These are phyloP conservation scores for Pharus latifolius DNA, from an alignment of 176 grass and related monocot genomes.

Conservation along the genomic window DNA sequence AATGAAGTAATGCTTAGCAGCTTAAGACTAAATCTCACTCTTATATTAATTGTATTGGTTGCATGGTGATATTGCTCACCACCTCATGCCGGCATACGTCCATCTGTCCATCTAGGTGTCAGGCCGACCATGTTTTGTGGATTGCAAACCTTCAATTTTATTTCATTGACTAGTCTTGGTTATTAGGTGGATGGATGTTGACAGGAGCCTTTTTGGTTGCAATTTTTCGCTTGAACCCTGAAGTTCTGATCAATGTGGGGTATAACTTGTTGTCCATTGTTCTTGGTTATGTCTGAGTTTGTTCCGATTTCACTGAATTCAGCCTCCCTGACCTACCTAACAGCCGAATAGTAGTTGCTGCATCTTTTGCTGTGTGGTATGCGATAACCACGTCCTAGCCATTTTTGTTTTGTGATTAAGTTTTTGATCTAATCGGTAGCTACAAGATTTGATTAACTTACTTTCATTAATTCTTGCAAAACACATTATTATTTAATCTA, in stretches of 20 bases:
- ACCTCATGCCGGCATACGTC: background rate
- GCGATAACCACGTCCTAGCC: slow-evolving; percentile 9
- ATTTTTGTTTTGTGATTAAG: background rate
- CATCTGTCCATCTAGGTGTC: slow-evolving; percentile 7
- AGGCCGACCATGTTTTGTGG: slow-evolving; percentile 11
- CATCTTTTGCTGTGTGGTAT: slow-evolving; percentile 27
- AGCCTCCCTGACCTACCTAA: slow-evolving; percentile 4
- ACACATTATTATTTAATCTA: background rate
- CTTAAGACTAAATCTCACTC: background rate
- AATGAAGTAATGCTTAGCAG: no score
- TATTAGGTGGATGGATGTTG: background rate
- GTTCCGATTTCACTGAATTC: background rate
- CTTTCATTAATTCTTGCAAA: background rate
- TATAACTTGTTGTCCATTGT: slow-evolving; percentile 8
- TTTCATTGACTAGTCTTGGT: background rate
- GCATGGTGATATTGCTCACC: background rate
- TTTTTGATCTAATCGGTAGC: background rate
- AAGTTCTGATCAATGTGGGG: slow-evolving; percentile 28
- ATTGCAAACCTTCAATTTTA: slow-evolving; percentile 12
- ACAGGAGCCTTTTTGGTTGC: slow-evolving; percentile 35
- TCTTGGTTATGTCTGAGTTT: background rate
- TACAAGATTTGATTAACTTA: background rate
- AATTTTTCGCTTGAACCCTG: slow-evolving; percentile 8
- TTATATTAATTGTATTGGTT: background rate
- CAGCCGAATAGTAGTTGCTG: slow-evolving; percentile 14